Evolutionary conservation across 805 yeast species (phyloP), one percentile per base, ranked within the genome.

Genomic region (Zygosaccharomyces lentus): DNA sequence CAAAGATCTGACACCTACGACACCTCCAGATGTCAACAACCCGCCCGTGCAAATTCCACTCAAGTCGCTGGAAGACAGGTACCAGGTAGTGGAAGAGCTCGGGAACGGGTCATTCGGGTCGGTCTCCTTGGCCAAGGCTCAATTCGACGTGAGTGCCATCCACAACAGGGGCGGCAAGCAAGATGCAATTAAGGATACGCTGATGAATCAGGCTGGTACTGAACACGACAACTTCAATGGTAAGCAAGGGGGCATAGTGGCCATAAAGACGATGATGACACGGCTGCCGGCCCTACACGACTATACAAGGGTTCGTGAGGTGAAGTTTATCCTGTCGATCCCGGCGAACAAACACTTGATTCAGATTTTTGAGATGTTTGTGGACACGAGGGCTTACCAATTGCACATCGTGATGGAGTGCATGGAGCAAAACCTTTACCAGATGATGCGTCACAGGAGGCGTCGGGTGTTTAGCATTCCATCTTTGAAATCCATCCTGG

Each of bases 331-430:
- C 23, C 63, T 81, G 24, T 67, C 84, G 0, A 76, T 89, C 17
- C 82, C 87, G 1, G 73, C 86, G 1, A 95, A 88, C 66, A 76
- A 76, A 17, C 78, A 81, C 54, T 68, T 91, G 45, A 82, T 90
- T 15, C 86, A 82, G 54, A 74, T 88, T 4, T 80, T 78, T 64
- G 96, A 89, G 57, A 73, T 88, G 60, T 87, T 90, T 57, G 73
- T 87, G 47, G 96, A 91, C 66, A 70, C 75, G 42, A 50, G 57
- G 17, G 67, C 76, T 35, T 76, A 71, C 52, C 77, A 78, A 55
- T 70, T 88, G 45, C 88, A 87, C 58, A 87, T 90, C 31, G 84
- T 84, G 9, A 87, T 91, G 95, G 98, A 91, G 64, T 75, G 83
- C 21, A 78, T 90, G 88, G 85, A 83, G 52, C 88, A 82, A 64